These are phyloP conservation scores for Opeltia flavorubescens DNA, from an alignment of 495 filamentous ascomycete genomes.

Conservation along the genomic window DNA sequence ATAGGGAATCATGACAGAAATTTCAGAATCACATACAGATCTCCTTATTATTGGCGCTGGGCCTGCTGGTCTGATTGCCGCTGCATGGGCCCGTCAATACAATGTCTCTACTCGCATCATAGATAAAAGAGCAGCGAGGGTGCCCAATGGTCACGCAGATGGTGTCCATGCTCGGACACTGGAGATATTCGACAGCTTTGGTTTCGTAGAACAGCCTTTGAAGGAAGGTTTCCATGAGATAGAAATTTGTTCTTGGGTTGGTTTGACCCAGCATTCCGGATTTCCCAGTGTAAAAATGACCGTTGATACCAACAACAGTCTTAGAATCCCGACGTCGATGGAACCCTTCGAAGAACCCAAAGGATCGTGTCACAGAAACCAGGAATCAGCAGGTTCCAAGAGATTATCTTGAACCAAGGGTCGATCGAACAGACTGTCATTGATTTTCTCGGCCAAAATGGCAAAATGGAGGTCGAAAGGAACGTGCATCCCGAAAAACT, in stretches of 20 bases:
- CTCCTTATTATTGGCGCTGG: constrained; percentile 4
- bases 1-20: too few relatives aligned
- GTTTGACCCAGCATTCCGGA: constrained; percentile 1
- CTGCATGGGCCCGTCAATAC: background rate
- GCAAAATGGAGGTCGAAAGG: constrained; percentile 4
- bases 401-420: constrained; percentile 14
- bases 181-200: constrained; percentile 70
- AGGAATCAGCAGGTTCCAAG: constrained; percentile 6
- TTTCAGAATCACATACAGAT: too few relatives aligned
- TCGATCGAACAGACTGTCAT: constrained; percentile 10
- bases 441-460: constrained; percentile 4
- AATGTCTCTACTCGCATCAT: background rate
- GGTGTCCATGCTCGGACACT: constrained; percentile 69
- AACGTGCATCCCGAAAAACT: background rate
- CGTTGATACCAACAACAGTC: background rate
- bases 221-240: constrained; percentile 56
- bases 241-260: constrained; percentile 52
- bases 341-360: constrained; percentile 12
- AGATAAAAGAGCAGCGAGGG: background rate
- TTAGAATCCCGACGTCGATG: constrained; percentile 2
- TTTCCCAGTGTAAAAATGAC: background rate
- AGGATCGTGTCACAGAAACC: constrained; percentile 2
- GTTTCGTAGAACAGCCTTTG: constrained; percentile 55
- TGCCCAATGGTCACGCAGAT: constrained; percentile 52
- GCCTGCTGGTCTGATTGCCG: background rate